Evolutionary conservation across 2,329 filamentous ascomycete species (phyloP).

Genomic region (Fonsecaea pugnacius): DNA sequence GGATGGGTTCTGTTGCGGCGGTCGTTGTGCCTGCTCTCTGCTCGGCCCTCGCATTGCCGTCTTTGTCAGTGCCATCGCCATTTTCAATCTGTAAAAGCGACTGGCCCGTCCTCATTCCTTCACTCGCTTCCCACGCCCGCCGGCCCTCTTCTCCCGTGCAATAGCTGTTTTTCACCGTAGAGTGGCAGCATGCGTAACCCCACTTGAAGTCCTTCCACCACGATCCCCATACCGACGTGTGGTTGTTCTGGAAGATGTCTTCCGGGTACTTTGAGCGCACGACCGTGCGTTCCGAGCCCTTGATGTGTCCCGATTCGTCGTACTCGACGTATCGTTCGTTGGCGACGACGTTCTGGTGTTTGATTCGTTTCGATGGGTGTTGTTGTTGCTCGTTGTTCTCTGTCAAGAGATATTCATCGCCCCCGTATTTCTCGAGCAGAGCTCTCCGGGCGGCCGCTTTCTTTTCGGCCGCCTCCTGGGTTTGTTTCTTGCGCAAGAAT

Average conservation of each 20-base stretch:
- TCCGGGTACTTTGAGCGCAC: conserved; percentile 90
- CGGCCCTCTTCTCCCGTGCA: conserved; percentile 92
- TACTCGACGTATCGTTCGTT: conserved; percentile 89
- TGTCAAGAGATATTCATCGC: conserved; percentile 59
- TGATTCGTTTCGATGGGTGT: conserved; percentile 67
- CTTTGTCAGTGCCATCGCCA: conserved; percentile 34
- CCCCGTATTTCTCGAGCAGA: conserved; percentile 82
- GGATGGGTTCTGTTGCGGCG: conserved; percentile 14
- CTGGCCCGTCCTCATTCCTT: conserved; percentile 59
- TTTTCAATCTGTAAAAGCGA: conserved; percentile 45
- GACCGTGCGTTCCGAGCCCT: conserved; percentile 66
- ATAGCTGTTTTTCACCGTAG: conserved; percentile 92
- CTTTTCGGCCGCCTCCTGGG: conserved; percentile 71
- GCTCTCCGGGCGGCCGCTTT: conserved; percentile 70
- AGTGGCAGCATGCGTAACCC: conserved; percentile 96
- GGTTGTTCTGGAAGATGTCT: conserved; percentile 86
- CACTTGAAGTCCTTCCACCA: conserved; percentile 97
- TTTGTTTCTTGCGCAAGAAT: conserved; percentile 77
- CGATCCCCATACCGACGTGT: conserved; percentile 90
- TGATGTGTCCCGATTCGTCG: conserved; percentile 85
- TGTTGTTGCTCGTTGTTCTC: conserved; percentile 42
- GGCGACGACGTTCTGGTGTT: conserved; percentile 43
- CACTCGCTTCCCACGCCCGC: conserved; percentile 75
- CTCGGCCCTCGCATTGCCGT: conserved; percentile 22
- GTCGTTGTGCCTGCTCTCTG: not conserved